A percentile compares a stretch with the other conserved stretches of the same genome.
Evolutionary conservation across 495 filamentous ascomycete genomes (phyloP).

Genomic region (Trichoderma erinaceum): DNA sequence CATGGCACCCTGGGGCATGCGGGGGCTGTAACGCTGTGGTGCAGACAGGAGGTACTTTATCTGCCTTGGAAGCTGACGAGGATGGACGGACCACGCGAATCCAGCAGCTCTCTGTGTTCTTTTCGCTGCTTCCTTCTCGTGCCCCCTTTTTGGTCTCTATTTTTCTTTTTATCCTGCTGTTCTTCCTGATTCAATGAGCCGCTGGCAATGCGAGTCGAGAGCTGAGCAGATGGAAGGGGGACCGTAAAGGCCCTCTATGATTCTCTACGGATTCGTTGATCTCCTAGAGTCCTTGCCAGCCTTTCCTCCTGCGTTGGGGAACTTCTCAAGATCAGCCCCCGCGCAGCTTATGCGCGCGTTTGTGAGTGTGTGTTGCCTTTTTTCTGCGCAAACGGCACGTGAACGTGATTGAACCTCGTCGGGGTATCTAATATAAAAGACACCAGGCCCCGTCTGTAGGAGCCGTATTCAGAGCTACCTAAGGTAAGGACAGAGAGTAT

Average conservation of each 20-base stretch:
- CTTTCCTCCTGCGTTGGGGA: slow-evolving; percentile 7
- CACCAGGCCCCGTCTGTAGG: background rate
- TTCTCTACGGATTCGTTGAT: slow-evolving; percentile 8
- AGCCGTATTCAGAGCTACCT: slow-evolving; percentile 6
- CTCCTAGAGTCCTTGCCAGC: background rate
- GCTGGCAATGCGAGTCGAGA: background rate
- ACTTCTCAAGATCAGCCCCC: background rate
- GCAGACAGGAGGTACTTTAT: background rate
- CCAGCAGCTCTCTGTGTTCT: background rate
- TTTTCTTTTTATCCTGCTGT: background rate
- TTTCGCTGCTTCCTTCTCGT: background rate
- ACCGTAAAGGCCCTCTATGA: background rate
- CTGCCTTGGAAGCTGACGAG: slow-evolving; percentile 1
- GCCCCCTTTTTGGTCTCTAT: background rate
- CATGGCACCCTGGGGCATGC: slow-evolving; percentile 7
- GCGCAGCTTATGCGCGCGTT: slow-evolving; percentile 11
- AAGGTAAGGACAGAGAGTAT: background rate
- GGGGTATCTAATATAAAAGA: background rate
- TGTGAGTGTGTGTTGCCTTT: background rate
- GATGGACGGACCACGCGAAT: background rate
- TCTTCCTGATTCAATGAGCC: background rate
- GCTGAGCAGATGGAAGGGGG: slow-evolving; percentile 1
- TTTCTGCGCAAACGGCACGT: slow-evolving; percentile 7
- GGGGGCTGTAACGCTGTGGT: slow-evolving; percentile 1
- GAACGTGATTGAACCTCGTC: background rate